A percentile compares a stretch with the other conserved stretches of the same genome.
Conservation (phyloP, 139 green algal species). For the Chlorella sp. region DNA sequence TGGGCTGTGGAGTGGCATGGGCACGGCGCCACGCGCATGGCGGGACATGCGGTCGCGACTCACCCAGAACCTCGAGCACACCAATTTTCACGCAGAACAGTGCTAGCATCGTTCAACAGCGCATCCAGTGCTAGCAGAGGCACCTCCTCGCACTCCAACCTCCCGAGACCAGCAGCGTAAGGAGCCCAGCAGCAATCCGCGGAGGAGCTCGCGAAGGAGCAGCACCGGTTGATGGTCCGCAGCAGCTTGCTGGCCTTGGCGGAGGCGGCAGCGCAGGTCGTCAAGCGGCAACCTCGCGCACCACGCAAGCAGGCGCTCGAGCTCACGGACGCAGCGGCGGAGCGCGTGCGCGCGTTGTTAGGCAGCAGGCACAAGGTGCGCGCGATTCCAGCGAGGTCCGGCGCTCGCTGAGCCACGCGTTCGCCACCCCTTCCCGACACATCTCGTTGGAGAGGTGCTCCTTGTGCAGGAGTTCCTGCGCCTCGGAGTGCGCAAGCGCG, state of each 20-base stretch:
- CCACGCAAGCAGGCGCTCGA: not conserved
- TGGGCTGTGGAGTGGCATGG: no score
- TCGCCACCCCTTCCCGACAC: not conserved
- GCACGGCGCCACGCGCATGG: no score
- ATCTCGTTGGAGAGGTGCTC: not conserved
- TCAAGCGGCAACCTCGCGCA: not conserved
- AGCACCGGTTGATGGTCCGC: not conserved
- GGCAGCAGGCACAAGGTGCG: not conserved
- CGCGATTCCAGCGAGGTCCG: not conserved
- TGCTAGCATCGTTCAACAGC: no score
- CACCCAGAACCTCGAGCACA: no score
- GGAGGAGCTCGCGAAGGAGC: not conserved
- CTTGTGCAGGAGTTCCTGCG: conserved; percentile 79
- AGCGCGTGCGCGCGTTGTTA: not conserved
- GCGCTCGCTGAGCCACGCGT: not conserved
- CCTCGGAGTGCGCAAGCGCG: conserved; percentile 86
- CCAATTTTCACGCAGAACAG: no score
- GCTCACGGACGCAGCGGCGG: not conserved
- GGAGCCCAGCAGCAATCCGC: no score
- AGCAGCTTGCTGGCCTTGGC: not conserved
- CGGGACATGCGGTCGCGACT: no score
- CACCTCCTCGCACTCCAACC: no score
- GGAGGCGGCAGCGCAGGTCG: not conserved
- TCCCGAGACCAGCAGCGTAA: no score
- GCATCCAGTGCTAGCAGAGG: no score